A percentile compares a stretch with the other conserved stretches of the same genome.
Conservation (phyloP, 768 basidiomycete species). For the Hygrophorus russula region DNA sequence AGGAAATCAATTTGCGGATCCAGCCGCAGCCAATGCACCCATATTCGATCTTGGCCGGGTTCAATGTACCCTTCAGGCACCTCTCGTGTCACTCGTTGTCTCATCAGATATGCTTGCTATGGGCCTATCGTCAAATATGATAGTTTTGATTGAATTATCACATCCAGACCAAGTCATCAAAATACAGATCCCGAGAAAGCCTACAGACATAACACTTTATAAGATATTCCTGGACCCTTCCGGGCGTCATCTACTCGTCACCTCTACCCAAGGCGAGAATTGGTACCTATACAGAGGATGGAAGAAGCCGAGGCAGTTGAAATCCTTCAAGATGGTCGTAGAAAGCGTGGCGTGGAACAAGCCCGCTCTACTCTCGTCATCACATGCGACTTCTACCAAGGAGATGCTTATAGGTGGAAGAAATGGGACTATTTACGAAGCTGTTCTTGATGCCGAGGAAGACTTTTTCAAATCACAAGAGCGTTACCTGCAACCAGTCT, state of each 20-base stretch:
- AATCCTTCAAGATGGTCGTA: conserved; percentile 76
- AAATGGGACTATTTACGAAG: conserved; percentile 81
- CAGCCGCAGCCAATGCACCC: conserved; percentile 32
- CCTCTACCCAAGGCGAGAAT: conserved; percentile 82
- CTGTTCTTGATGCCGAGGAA: conserved; percentile 81
- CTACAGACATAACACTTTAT: conserved; percentile 64
- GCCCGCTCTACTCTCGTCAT: conserved; percentile 46
- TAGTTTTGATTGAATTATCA: conserved; percentile 85
- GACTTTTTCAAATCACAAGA: conserved; percentile 88
- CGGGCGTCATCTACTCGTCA: conserved; percentile 81
- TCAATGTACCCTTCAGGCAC: conserved; percentile 79
- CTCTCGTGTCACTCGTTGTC: conserved; percentile 73
- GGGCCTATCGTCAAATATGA: conserved; percentile 62
- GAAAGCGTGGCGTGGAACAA: conserved; percentile 92
- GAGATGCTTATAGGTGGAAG: conserved; percentile 82
- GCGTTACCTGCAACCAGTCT: conserved; percentile 63
- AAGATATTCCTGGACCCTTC: conserved; percentile 90
- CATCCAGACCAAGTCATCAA: conserved; percentile 80
- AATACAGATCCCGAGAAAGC: conserved; percentile 65
- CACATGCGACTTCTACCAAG: conserved; percentile 63
- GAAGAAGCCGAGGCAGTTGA: conserved; percentile 75
- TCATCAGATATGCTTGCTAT: conserved; percentile 83
- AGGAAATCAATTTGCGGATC: conserved; percentile 11
- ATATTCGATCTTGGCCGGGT: conserved; percentile 82
- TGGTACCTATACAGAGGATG: conserved; percentile 80